phyloP scores from a whole-genome alignment of 257 asterid genomes.

The Scutellaria minor region DNA sequence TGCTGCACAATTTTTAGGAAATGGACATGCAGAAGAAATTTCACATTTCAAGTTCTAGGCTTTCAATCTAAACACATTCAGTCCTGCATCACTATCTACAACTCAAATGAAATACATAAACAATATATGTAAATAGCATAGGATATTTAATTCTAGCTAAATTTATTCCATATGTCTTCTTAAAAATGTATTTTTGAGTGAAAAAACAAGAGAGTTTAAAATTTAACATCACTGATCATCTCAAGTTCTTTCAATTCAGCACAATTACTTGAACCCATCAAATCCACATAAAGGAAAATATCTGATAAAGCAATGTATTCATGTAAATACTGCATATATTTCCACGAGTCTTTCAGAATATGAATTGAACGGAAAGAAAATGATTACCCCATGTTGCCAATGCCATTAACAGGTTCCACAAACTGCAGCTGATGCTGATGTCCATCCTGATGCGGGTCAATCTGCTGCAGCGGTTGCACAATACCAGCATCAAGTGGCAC shows the following conservation, averaged over 20 bases:
- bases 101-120: slow-evolving; percentile 15
- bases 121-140: not conserved
- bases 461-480: slow-evolving; percentile 77
- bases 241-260: slow-evolving; percentile 9
- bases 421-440: slow-evolving; percentile 81
- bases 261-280: not conserved
- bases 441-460: slow-evolving; percentile 61
- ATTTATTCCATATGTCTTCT: not conserved
- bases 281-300: not conserved
- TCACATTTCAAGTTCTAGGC: not conserved
- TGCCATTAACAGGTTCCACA: slow-evolving; percentile 79
- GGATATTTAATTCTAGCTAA: slow-evolving; percentile 13
- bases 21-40: slow-evolving; percentile 12
- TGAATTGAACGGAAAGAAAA: slow-evolving; percentile 17
- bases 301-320: slow-evolving; percentile 8
- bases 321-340: slow-evolving; percentile 13
- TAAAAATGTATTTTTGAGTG: no score
- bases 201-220: not conserved
- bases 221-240: not conserved
- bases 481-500: slow-evolving; percentile 49
- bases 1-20: slow-evolving; percentile 1
- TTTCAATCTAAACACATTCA: not conserved
- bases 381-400: slow-evolving; percentile 75
- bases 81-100: slow-evolving; percentile 13
- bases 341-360: not conserved